Conservation (phyloP, 768 basidiomycete genomes). For the Rhizopogon vinicolor region DNA sequence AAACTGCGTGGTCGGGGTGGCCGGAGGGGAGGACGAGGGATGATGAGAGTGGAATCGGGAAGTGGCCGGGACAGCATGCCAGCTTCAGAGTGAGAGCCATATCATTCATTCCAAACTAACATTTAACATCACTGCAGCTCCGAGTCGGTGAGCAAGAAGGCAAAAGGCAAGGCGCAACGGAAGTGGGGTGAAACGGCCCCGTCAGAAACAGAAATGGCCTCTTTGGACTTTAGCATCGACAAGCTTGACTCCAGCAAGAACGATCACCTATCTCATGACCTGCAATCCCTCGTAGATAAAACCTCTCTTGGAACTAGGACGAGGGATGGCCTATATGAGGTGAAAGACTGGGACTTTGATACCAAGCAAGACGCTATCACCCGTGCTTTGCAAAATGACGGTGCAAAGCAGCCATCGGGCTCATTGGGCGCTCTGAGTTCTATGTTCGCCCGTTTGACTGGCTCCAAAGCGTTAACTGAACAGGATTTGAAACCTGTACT, state of each 20-base stretch:
- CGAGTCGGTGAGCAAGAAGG: constrained; percentile 54
- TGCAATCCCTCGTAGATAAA: constrained; percentile 62
- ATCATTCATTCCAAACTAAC: background rate
- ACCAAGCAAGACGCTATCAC: constrained; percentile 49
- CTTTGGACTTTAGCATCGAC: constrained; percentile 81
- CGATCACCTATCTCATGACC: constrained; percentile 36
- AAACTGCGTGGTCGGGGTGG: constrained; percentile 75
- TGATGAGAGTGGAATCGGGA: constrained; percentile 44
- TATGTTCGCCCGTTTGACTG: constrained; percentile 82
- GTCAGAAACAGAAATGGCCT: constrained; percentile 86
- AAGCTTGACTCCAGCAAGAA: constrained; percentile 35
- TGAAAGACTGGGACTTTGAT: constrained; percentile 81
- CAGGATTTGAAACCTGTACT: constrained; percentile 84
- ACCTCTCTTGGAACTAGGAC: constrained; percentile 74
- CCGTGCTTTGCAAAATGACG: constrained; percentile 46
- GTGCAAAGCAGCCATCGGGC: constrained; percentile 31
- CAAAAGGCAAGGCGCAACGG: constrained; percentile 68
- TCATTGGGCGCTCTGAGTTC: constrained; percentile 67
- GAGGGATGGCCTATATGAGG: constrained; percentile 68
- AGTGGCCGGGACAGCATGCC: constrained; percentile 59
- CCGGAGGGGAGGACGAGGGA: constrained; percentile 46
- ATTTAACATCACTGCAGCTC: constrained; percentile 46
- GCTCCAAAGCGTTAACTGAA: constrained; percentile 76
- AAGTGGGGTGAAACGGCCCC: constrained; percentile 90
- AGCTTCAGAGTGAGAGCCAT: constrained; percentile 62